Base-by-base conservation (phyloP, 2,329 filamentous ascomycete species). In the Ambrosiella xylebori region DNA sequence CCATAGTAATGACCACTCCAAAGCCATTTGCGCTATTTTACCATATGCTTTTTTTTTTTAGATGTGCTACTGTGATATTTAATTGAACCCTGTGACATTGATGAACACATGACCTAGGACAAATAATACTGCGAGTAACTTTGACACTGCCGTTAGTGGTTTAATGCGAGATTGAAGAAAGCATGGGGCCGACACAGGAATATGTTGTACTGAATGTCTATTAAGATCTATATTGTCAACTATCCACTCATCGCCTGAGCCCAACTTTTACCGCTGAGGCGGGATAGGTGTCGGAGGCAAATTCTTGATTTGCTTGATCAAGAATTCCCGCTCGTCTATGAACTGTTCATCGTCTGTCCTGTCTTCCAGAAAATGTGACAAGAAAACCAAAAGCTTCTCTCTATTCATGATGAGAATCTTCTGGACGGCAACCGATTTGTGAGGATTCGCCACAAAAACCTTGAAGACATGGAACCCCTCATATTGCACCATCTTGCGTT, bases 381-480 rank as follows among this genome's bases (percentile, higher is more conserved):
- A 72, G 70, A 98, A 98, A 61, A 81, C 84, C 55, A 98, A 74
- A 15, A 98, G 77, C 65, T 91, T 87, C 63, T 96, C 90, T 60
- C 90, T 82, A 68, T 98, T 98, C 80, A 95, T 96, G 64, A 97
- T 84, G 63, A 98, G 74, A 66, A 98, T 95, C 68, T 91, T 88
- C 68, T 95, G 89, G 54, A 98, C 93, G 39, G 90, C 88, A 61
- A 91, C 77, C n/a, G 88, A 95, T 73, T 98, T 98, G 74, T 97
- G 90, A 7, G 93, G 93, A 68, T 98, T 98, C 61, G 93, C 93
- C 57, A 97, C 93, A 71, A 98, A 98, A 62, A 98, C 91, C 76
- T 98, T 98, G 78, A 98, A 98, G 47, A 98, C 91, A 68, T 98
- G 93, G 69, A 98, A 98, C 7, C 90, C 93, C 70, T 98, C 93